Evolutionary conservation across 2,329 filamentous ascomycete species (phyloP).

Genomic region (Cryphonectria parasitica): DNA sequence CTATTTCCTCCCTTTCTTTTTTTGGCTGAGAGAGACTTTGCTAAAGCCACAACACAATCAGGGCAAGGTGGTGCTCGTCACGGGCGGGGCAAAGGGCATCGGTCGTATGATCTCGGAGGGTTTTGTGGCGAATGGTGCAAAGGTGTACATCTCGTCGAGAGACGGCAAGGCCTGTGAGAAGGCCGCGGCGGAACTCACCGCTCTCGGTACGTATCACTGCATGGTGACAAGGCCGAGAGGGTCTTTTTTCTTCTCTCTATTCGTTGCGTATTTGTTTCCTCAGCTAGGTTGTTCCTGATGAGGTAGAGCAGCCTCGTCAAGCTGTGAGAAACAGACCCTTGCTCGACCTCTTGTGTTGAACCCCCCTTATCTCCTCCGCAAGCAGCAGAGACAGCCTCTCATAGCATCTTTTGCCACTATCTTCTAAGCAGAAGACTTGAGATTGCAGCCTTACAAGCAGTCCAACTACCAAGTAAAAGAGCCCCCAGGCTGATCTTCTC

Average conservation of each 20-base stretch:
- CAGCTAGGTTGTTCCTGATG: too few species aligned
- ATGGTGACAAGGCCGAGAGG: too few species aligned
- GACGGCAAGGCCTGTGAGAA: slow-evolving; percentile 61
- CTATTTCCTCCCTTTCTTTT: not conserved
- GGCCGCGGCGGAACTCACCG: slow-evolving; percentile 60
- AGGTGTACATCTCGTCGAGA: slow-evolving; percentile 68
- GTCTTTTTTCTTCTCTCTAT: too few species aligned
- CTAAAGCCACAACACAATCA: slow-evolving; percentile 31
- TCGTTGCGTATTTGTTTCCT: too few species aligned
- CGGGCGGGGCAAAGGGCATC: slow-evolving; percentile 64
- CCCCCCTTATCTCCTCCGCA: too few species aligned
- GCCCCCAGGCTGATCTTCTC: not conserved
- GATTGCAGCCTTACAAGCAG: not conserved
- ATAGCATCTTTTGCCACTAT: too few species aligned
- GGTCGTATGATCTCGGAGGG: slow-evolving; percentile 70
- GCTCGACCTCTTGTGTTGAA: too few species aligned
- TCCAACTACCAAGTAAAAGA: too few species aligned
- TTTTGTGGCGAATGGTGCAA: slow-evolving; percentile 66
- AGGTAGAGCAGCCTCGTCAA: too few species aligned
- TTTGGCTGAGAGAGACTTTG: not conserved
- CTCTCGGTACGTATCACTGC: slow-evolving; percentile 41
- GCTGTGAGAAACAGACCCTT: too few species aligned
- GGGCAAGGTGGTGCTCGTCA: slow-evolving; percentile 63
- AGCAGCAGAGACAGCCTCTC: too few species aligned
- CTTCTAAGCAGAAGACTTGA: too few species aligned